A percentile compares a stretch with the other conserved stretches of the same genome.
Conservation (phyloP, 2,329 filamentous ascomycete species). For the Neoscytalidium dimidiatum region DNA sequence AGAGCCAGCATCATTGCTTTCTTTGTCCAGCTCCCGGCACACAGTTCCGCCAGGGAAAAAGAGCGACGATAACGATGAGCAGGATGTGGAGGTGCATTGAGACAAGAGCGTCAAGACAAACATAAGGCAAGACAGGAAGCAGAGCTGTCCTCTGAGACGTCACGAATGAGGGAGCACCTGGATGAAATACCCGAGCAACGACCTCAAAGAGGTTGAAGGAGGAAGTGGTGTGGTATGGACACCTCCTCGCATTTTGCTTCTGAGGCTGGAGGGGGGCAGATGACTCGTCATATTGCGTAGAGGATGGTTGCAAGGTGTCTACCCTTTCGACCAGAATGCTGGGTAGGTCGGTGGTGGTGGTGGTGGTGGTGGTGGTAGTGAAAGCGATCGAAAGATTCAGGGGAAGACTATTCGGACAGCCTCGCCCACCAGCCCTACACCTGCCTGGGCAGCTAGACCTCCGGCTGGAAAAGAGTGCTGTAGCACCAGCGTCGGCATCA, state of each 20-base stretch:
- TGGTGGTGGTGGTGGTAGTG: neutral
- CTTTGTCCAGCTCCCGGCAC: no score
- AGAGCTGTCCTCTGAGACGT: neutral
- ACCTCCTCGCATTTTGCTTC: neutral
- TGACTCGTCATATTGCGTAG: neutral
- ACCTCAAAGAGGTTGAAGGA: neutral
- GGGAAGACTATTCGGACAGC: no score
- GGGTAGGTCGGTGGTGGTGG: neutral
- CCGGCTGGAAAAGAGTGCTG: no score
- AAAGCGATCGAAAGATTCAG: neutral
- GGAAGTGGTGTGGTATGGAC: neutral
- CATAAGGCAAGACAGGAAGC: neutral
- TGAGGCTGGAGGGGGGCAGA: no score
- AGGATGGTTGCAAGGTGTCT: neutral
- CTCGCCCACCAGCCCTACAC: neutral
- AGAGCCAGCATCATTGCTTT: no score
- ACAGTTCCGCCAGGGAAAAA: neutral
- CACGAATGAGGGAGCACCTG: neutral
- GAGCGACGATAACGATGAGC: neutral
- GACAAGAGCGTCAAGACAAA: neutral
- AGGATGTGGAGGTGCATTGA: neutral
- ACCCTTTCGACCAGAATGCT: neutral
- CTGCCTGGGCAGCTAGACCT: neutral
- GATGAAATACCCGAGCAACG: neutral
- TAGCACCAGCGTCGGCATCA: no score